These are phyloP conservation scores for Thelephora ganbajun DNA, from an alignment of 768 basidiomycete species.

Conservation along the genomic window DNA sequence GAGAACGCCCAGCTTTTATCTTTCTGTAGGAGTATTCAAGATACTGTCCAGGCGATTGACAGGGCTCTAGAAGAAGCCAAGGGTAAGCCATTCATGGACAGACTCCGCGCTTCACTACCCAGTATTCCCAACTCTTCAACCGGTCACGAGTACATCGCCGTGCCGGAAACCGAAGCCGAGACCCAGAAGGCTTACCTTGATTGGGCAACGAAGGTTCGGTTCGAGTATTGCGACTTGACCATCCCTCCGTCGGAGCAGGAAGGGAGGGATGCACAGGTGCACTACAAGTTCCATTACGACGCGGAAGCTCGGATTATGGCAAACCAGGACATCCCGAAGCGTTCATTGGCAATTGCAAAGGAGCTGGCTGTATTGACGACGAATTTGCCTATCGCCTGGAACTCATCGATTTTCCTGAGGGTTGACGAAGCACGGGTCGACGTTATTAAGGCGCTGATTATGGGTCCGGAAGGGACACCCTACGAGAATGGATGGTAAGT, in stretches of 20 bases:
- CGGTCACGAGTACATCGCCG: conserved; percentile 24
- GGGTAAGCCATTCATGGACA: conserved; percentile 72
- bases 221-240: conserved; percentile 86
- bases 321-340: conserved; percentile 77
- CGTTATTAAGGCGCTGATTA: conserved; percentile 83
- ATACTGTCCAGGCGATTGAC: conserved; percentile 77
- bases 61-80: conserved; percentile 80
- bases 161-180: conserved; percentile 51
- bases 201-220: conserved; percentile 74
- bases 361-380: conserved; percentile 92
- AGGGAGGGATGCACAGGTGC: conserved; percentile 40
- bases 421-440: conserved; percentile 90
- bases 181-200: conserved; percentile 59
- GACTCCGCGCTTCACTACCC: conserved; percentile 64
- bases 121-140: conserved; percentile 46
- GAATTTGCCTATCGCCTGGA: conserved; percentile 89
- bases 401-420: conserved; percentile 84
- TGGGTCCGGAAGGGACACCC: conserved; percentile 90
- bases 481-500: conserved; percentile 80
- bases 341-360: conserved; percentile 90
- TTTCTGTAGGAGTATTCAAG: conserved; percentile 79
- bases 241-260: conserved; percentile 24
- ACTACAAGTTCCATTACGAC: conserved; percentile 75
- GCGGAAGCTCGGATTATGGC: conserved; percentile 76
- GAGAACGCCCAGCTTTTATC: conserved; percentile 65